These are phyloP conservation scores for Gonapodya prolifera DNA, from an alignment of 192 early-diverging fungal genomes.

Conservation along the genomic window DNA sequence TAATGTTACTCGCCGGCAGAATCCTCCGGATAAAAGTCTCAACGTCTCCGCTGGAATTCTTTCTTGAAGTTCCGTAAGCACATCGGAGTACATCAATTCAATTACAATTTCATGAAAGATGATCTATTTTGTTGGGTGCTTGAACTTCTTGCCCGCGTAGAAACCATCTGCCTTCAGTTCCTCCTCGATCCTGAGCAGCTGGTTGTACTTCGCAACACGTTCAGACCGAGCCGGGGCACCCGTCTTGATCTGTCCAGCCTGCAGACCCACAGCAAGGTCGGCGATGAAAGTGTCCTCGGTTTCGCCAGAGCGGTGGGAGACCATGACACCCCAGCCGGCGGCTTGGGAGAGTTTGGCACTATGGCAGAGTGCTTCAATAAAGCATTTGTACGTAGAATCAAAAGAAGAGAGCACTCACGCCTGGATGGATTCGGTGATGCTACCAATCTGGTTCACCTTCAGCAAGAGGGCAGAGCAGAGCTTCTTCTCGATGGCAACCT, in stretches of 20 bases:
- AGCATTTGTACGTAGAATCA: background rate
- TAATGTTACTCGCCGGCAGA: too few species aligned
- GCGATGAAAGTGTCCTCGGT: constrained; percentile 97
- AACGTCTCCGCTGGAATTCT: too few species aligned
- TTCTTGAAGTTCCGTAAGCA: too few species aligned
- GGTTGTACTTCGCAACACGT: constrained; percentile 98
- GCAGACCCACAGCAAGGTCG: constrained; percentile 91
- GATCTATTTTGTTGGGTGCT: too few species aligned
- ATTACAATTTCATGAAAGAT: too few species aligned
- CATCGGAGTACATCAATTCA: too few species aligned
- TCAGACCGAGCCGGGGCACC: constrained; percentile 97
- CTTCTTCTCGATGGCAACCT: constrained; percentile 84
- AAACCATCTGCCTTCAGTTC: too few species aligned
- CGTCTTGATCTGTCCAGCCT: constrained; percentile 92
- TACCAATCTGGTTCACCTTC: constrained; percentile 99
- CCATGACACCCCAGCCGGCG: constrained; percentile 99
- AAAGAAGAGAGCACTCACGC: constrained; percentile 22
- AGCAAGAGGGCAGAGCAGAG: constrained; percentile 87
- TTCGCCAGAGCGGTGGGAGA: constrained; percentile 97
- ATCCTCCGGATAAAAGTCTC: too few species aligned
- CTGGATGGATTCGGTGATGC: constrained; percentile 85
- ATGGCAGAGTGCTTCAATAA: constrained; percentile 7
- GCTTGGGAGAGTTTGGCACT: constrained; percentile 50
- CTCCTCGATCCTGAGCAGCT: constrained; percentile 95
- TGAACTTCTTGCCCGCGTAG: too few species aligned